Conservation (phyloP, 139 green algal species). For the Chlorella ohadii region DNA sequence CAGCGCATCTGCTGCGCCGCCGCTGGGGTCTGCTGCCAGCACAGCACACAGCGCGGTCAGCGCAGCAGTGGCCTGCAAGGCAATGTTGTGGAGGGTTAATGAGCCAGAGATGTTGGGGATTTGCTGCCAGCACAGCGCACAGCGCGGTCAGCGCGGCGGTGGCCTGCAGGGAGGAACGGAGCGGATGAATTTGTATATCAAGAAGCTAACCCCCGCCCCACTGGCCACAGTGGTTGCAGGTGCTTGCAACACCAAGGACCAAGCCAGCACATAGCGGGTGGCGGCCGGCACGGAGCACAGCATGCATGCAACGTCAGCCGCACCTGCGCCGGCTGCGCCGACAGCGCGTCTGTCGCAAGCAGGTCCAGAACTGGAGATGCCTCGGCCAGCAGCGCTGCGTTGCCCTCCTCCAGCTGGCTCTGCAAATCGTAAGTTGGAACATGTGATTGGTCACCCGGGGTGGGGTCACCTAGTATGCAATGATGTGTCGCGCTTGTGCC, state of each 20-base stretch:
- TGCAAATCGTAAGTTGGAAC: background rate
- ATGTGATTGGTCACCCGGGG: too few relatives aligned
- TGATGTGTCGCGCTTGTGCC: too few relatives aligned
- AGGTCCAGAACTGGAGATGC: slow-evolving; percentile 43
- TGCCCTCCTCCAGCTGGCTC: slow-evolving; percentile 53
- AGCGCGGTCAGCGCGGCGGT: slow-evolving; percentile 71
- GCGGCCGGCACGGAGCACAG: too few relatives aligned
- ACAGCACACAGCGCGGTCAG: slow-evolving; percentile 71
- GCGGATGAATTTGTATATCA: too few relatives aligned
- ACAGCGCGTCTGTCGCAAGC: slow-evolving; percentile 56
- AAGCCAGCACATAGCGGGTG: too few relatives aligned
- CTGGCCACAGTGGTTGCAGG: too few relatives aligned
- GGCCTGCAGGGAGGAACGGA: slow-evolving; percentile 35
- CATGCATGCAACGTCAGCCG: too few relatives aligned
- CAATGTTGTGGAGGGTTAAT: too few relatives aligned
- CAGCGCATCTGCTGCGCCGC: slow-evolving; percentile 44
- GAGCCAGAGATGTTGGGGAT: too few relatives aligned
- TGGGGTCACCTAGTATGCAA: too few relatives aligned
- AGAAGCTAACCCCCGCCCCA: too few relatives aligned
- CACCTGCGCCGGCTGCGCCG: slow-evolving; percentile 19
- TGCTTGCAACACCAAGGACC: too few relatives aligned
- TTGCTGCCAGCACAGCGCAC: slow-evolving; percentile 52
- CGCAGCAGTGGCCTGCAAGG: slow-evolving; percentile 49
- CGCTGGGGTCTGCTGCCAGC: slow-evolving; percentile 49
- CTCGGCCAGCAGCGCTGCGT: slow-evolving; percentile 30